Evolutionary conservation across 2,329 filamentous ascomycete genomes (phyloP), one percentile per base, ranked within the genome.

Genomic region (Beauveria sp.): DNA sequence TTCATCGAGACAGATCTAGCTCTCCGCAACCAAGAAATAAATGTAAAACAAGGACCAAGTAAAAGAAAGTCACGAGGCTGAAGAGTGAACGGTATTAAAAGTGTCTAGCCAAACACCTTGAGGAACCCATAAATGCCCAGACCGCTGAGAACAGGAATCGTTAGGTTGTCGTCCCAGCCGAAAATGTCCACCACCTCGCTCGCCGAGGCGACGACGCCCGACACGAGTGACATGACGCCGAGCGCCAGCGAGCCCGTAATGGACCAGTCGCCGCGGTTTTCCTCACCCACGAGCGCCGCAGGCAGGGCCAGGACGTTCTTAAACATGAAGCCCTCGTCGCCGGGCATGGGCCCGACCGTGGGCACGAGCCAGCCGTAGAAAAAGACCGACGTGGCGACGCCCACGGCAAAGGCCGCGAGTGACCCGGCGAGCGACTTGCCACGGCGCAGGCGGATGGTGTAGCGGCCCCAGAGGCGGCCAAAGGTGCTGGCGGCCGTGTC

Each of bases 401-500:
- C 95, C 24, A 93, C 86, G 3, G 89, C 67, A 71, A 91, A 93
- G 12, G 93, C 93, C 1, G 93, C 93, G 14, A 91, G 70, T 10
- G 90, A 95, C 1, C 95, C 95, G 20, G 95, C 95, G 30, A 98
- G 79, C 63, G 91, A 96, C 83, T 99, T 99, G 47, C 93, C 93
- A 65, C 83, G 83, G 64, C 95, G 86, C 60, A 99, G 83, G 58
- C 89, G 84, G 43, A 90, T 90, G 2, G 95, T 99, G 72, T 97
- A 93, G 64, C 88, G 85, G 47, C 95, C 95, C 77, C 90, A 98
- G 16, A 93, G 79, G 60, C 95, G 85, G 58, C 95, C 95, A 70
- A 99, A 93, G 0, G 95, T 99, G 71, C 89, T 95, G 56, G 95
- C 95, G 42, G 95, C 95, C 1, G 95, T 98, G 73, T 99, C 95